These are phyloP conservation scores for Agapanthus africanus DNA, from an alignment of 106 monocot genomes.

Conservation along the genomic window DNA sequence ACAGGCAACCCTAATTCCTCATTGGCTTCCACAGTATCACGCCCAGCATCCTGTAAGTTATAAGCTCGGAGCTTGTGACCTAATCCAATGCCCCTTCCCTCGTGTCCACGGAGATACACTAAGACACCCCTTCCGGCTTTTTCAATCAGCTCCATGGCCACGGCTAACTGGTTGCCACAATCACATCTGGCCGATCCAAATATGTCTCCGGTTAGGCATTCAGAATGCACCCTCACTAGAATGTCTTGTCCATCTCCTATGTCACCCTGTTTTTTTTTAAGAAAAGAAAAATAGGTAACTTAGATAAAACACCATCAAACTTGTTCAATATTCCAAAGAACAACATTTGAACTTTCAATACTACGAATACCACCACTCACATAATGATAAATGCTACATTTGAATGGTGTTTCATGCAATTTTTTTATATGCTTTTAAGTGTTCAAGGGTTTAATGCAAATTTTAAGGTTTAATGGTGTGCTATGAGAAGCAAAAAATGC, in stretches of 20 bases:
- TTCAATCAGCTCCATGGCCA: slow-evolving; percentile 83
- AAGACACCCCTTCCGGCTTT: slow-evolving; percentile 83
- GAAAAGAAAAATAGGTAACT: too few species aligned
- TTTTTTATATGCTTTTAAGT: too few species aligned
- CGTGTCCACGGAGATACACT: slow-evolving; percentile 93
- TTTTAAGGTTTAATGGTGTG: too few species aligned
- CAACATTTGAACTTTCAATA: too few species aligned
- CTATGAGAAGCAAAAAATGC: too few species aligned
- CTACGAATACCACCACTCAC: too few species aligned
- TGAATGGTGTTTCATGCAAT: too few species aligned
- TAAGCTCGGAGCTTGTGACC: slow-evolving; percentile 98
- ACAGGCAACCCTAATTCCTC: slow-evolving; percentile 84
- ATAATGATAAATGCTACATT: too few species aligned
- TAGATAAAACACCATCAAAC: too few species aligned
- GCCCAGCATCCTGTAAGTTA: slow-evolving; percentile 87
- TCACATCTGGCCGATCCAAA: slow-evolving; percentile 81
- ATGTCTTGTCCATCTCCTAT: slow-evolving; percentile 82
- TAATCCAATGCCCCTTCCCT: slow-evolving; percentile 94
- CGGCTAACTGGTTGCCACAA: slow-evolving; percentile 76
- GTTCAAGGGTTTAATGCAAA: too few species aligned
- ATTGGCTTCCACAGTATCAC: slow-evolving; percentile 95
- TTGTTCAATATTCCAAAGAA: too few species aligned
- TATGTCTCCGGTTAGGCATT: slow-evolving; percentile 80
- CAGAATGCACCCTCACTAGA: slow-evolving; percentile 89
- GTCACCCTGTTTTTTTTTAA: slow-evolving; percentile 64